Evolutionary conservation across 495 filamentous ascomycete species (phyloP), one percentile per base, ranked within the genome.

Genomic region (Cryomyces minteri): DNA sequence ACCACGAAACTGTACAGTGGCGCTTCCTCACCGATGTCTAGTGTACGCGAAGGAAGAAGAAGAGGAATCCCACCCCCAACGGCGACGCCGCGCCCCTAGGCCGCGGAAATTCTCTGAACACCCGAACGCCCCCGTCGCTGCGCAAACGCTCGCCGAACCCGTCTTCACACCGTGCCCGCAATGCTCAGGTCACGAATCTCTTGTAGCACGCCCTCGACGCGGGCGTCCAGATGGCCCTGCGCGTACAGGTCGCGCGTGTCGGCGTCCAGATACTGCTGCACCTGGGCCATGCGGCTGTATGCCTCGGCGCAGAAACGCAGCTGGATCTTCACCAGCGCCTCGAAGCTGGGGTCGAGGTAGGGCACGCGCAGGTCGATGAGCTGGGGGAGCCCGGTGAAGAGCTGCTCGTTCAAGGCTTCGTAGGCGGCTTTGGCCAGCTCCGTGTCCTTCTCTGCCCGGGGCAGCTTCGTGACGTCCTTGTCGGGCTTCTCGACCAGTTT

Each of bases 321-420:
- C 65, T 98, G 90, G 53, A 98, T 98, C 71, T 98, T 98, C 51
- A 98, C 90, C 41, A 98, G 74, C 0, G 90, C 90, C 63, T 98
- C 90, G 58, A 98, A 98, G 46, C 77, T 84, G 1, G 90, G 90
- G 57, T 98, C 90, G 47, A 98, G 73, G 59, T 98, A 98, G 0
- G 90, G 90, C 5, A 98, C 90, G 31, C 90, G 81, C 39, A 98
- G 72, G 55, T 98, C 90, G 63, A 98, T 98, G 29, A 98, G 74
- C 61, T 95, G 90, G n/a, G 90, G 90, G 40, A 98, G 65, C 66
- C 96, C 90, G 36, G 70, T 77, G 53, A 82, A 88, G 42, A 98
- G 72, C 62, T 95, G 92, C 50, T 95, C 87, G 62, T 98, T 98
- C 51, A 98, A 69, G 56, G 84, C 77, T 56, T 98, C 92, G 67